Evolutionary conservation across 495 filamentous ascomycete genomes (phyloP).

Genomic region (Durotheca rogersii): DNA sequence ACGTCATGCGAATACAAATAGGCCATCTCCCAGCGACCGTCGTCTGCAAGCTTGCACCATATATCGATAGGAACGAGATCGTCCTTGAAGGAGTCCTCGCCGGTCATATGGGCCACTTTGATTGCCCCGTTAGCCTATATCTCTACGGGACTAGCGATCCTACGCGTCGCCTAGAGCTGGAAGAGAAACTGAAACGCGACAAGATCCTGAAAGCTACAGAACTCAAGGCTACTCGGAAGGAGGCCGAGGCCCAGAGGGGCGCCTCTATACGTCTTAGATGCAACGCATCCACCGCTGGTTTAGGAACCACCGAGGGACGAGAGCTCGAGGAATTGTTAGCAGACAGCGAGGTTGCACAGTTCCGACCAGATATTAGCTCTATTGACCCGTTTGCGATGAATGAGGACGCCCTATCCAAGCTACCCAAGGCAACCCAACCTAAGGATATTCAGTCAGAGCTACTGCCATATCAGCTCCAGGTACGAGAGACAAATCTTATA

Average conservation of each 20-base stretch:
- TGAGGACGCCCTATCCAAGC: conserved; percentile 67
- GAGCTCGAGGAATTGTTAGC: conserved; percentile 63
- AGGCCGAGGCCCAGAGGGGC: conserved; percentile 49
- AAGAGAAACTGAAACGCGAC: conserved; percentile 61
- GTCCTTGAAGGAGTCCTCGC: conserved; percentile 66
- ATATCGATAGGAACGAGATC: conserved; percentile 57
- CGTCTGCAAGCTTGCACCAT: conserved; percentile 70
- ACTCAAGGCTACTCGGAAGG: conserved; percentile 50
- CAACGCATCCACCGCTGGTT: conserved; percentile 35
- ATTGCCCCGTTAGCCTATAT: conserved; percentile 68
- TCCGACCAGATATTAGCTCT: conserved; percentile 61
- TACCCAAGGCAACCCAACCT: conserved; percentile 75
- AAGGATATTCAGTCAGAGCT: conserved; percentile 61
- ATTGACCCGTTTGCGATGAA: conserved; percentile 66
- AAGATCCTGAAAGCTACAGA: conserved; percentile 51
- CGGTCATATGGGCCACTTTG: conserved; percentile 61
- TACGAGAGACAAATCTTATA: conserved; percentile 12
- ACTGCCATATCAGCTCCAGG: conserved; percentile 76
- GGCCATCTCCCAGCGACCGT: conserved; percentile 71
- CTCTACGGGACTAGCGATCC: conserved; percentile 67
- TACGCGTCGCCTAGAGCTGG: conserved; percentile 50
- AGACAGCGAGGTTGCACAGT: conserved; percentile 62
- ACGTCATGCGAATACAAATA: conserved; percentile 76
- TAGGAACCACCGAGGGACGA: conserved; percentile 24
- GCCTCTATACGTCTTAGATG: conserved; percentile 37